A percentile compares a stretch with the other conserved stretches of the same genome.
These are phyloP conservation scores for Conticribra weissflogii DNA, from an alignment of 108 stramenopile genomes.

Conservation along the genomic window DNA sequence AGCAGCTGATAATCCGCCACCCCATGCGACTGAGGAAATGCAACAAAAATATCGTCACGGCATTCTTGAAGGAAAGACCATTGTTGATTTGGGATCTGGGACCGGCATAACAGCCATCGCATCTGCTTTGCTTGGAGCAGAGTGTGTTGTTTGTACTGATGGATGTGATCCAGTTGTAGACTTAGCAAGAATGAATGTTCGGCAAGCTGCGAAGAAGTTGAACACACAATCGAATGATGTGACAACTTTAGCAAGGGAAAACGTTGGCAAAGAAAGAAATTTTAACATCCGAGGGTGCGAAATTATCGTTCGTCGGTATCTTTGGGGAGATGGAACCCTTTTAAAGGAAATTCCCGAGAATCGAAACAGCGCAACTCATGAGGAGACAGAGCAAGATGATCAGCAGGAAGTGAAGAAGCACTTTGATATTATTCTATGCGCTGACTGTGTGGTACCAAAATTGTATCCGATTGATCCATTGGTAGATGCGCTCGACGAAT, in stretches of 20 bases:
- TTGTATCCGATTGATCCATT: conserved; percentile 91
- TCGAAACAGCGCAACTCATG: background rate
- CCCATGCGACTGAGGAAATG: background rate
- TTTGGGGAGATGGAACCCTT: conserved; percentile 65
- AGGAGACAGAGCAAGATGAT: background rate
- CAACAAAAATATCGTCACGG: background rate
- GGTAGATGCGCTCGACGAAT: conserved; percentile 77
- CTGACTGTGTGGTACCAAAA: conserved; percentile 92
- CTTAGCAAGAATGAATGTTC: conserved; percentile 70
- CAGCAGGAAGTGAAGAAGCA: background rate
- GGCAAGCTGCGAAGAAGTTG: conserved; percentile 21
- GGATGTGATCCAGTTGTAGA: conserved; percentile 71
- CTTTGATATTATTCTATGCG: conserved; percentile 76
- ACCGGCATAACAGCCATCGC: conserved; percentile 83
- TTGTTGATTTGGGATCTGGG: conserved; percentile 85
- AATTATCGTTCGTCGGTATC: conserved; percentile 57
- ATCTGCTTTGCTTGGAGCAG: conserved; percentile 76
- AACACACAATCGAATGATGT: background rate
- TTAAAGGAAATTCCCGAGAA: background rate
- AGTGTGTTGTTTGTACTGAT: conserved; percentile 77
- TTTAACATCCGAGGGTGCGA: conserved; percentile 34
- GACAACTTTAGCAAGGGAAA: background rate
- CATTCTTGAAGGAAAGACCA: conserved; percentile 41
- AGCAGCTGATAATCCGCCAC: background rate
- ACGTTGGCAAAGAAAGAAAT: background rate